Base-by-base conservation (phyloP, 371 early-diverging fungal species). In the Choanephora cucurbitarum region DNA sequence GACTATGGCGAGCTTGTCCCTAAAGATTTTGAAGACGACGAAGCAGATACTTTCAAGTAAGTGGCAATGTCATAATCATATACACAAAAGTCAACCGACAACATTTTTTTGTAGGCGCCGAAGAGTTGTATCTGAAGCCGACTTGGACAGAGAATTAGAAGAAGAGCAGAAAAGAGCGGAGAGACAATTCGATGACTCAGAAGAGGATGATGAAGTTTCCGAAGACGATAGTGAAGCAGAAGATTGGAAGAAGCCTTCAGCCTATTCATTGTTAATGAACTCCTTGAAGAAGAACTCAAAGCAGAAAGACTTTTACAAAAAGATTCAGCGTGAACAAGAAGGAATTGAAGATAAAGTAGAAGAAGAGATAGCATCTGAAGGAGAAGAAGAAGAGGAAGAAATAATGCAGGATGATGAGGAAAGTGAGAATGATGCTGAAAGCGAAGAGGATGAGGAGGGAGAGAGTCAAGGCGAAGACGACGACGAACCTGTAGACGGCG, bases 1-100 rank as follows among this genome's bases (percentile, higher is more conserved):
- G 88, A 87, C 40, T 87, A 87, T 58, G 88, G 88, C 50, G 83
- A 87, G 57, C 72, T 87, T 14, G 85, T 84, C n/a, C 88, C 88
- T 6, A 72, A 74, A 23, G 82, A 80, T 18, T 80, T 82, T 37
- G 81, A 55, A 18, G 64, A 69, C 14, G 67, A 70, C 21, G 62
- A 60, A 37, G 69, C 57, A 34, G 67, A 58, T 19, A 39, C 31
- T 10, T 28, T 48, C 40, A 67, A 67, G 59, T 58, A 52, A 58
- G n/a, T n/a, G n/a, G 43, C 19, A 22, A 13, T 32, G n/a, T 45
- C 47, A n/a, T 47, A 14, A 47, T 4, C 1, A 40, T 10, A n/a
- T 39, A 33, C 3, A 17, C 15, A 28, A 13, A 19, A 23, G 14
- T 5, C 19, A 40, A 7, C 37, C 46, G 22, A 22, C 28, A 34